Evolutionary conservation across 106 monocot species (phyloP).

Genomic region (Acorus gramineus): DNA sequence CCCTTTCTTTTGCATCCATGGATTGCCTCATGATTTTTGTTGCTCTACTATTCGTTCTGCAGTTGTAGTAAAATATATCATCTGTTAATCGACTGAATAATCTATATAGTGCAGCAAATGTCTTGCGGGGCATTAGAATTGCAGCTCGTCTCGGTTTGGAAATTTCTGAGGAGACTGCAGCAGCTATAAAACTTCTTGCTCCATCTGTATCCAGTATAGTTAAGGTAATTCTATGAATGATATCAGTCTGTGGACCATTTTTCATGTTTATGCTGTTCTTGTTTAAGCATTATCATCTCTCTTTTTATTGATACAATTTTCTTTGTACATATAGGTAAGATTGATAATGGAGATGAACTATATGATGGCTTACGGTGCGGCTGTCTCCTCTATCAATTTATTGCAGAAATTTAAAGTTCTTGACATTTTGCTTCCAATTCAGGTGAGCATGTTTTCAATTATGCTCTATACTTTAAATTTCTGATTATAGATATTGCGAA

Average conservation of each 20-base stretch:
- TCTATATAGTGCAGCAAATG: conserved; percentile 45
- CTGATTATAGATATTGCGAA: background rate
- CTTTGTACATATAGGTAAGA: conserved; percentile 45
- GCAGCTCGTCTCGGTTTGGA: conserved; percentile 76
- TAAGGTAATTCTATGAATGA: conserved; percentile 33
- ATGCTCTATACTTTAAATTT: background rate
- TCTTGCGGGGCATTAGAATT: conserved; percentile 87
- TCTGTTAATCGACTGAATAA: too few relatives aligned
- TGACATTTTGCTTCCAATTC: conserved; percentile 69
- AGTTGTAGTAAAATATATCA: background rate
- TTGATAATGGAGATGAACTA: conserved; percentile 90
- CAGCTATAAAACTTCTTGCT: conserved; percentile 52
- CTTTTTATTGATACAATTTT: conserved; percentile 1
- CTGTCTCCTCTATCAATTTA: conserved; percentile 66
- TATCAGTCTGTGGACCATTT: background rate
- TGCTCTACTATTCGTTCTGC: background rate
- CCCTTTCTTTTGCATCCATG: background rate
- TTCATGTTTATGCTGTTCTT: background rate
- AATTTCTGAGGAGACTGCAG: conserved; percentile 54
- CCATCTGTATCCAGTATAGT: conserved; percentile 42
- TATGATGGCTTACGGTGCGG: conserved; percentile 92
- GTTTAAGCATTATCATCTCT: background rate
- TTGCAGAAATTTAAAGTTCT: conserved; percentile 80
- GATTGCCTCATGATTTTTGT: background rate
- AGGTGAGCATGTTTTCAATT: conserved; percentile 35